A percentile compares a stretch with the other conserved stretches of the same genome.
These are phyloP conservation scores for Physaria fendleri DNA, from an alignment of 345 rosid genomes.

Conservation along the genomic window DNA sequence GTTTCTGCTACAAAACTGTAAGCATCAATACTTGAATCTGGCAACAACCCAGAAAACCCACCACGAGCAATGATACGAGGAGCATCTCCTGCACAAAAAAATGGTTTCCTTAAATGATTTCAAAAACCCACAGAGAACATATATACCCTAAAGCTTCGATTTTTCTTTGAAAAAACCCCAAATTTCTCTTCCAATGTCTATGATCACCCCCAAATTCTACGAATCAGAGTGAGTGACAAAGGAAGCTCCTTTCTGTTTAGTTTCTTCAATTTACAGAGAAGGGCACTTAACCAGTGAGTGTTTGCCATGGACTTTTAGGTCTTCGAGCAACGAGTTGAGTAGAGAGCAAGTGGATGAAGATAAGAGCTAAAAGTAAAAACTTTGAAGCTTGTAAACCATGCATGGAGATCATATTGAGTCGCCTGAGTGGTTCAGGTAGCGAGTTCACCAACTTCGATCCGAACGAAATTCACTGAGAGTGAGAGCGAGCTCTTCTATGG, in stretches of 20 bases:
- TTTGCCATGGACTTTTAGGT: constrained; percentile 52
- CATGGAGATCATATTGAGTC: no score
- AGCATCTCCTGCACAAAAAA: constrained; percentile 52
- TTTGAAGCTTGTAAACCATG: constrained; percentile 21
- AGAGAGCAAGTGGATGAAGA: constrained; percentile 27
- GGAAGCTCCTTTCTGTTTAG: not conserved
- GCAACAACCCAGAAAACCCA: constrained; percentile 82
- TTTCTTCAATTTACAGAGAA: not conserved
- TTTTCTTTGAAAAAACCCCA: not conserved
- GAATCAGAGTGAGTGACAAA: not conserved
- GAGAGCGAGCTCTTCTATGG: no score
- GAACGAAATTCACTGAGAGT: no score
- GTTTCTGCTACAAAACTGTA: constrained; percentile 33
- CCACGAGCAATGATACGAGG: constrained; percentile 82
- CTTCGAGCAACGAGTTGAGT: constrained; percentile 54
- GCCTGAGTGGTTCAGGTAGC: no score
- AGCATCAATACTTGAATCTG: constrained; percentile 56
- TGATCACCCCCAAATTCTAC: not conserved
- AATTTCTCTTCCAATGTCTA: not conserved
- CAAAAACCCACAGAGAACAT: not conserved
- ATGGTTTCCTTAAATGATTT: no score
- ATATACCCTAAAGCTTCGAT: not conserved
- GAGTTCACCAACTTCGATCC: no score
- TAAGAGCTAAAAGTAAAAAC: constrained; percentile 17
- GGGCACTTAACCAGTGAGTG: constrained; percentile 37